Conservation (phyloP, 805 yeast genomes). For the Candida manassasensis region DNA sequence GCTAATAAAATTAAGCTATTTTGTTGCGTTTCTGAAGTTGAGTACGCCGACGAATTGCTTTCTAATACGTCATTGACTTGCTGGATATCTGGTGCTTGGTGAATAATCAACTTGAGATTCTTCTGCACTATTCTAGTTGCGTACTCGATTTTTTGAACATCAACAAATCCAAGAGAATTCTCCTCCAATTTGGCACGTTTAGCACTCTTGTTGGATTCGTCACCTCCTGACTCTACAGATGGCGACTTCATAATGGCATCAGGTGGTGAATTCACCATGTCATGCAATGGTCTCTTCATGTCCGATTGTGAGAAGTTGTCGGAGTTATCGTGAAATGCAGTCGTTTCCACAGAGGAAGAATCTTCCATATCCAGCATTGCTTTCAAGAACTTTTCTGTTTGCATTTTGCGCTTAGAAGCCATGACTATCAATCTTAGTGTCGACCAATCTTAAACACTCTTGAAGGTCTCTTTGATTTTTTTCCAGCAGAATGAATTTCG, state of each 20-base stretch:
- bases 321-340: too few species aligned
- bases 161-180: slow-evolving; percentile 27
- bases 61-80: slow-evolving; percentile 33
- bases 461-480: too few species aligned
- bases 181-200: slow-evolving; percentile 7
- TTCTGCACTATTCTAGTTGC: slow-evolving; percentile 43
- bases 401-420: neutral
- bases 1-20: slow-evolving; percentile 57
- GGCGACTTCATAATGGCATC: neutral
- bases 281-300: too few species aligned
- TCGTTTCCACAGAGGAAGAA: too few species aligned
- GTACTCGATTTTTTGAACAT: slow-evolving; percentile 37
- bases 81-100: slow-evolving; percentile 51
- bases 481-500: too few species aligned
- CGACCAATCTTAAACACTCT: too few species aligned
- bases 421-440: too few species aligned
- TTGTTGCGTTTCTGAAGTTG: slow-evolving; percentile 47
- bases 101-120: slow-evolving; percentile 45
- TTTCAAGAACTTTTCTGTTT: neutral
- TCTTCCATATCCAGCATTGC: neutral
- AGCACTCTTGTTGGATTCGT: neutral
- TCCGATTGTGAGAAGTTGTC: too few species aligned
- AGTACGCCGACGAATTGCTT: slow-evolving; percentile 35
- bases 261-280: neutral
- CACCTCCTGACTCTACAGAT: neutral